Conservation (phyloP, 208 protist genomes). For the Crithidia mellificae region DNA sequence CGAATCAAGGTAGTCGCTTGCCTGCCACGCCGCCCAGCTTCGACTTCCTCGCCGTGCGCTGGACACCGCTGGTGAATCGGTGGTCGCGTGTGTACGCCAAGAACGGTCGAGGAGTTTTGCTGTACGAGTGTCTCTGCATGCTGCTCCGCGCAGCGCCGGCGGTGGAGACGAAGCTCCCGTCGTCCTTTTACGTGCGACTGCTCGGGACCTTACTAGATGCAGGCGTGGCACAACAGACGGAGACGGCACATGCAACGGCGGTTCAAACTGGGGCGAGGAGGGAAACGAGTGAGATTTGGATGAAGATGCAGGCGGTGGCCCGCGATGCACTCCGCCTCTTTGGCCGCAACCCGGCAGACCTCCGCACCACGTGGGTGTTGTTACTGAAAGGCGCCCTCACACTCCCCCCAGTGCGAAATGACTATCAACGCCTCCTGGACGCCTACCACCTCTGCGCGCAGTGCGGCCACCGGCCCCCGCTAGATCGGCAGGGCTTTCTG, state of each 20-base stretch:
- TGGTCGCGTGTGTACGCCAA: slow-evolving; percentile 75
- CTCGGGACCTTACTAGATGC: slow-evolving; percentile 69
- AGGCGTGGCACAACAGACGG: background rate
- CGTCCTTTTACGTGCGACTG: slow-evolving; percentile 62
- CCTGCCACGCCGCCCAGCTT: slow-evolving; percentile 18
- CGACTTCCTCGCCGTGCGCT: slow-evolving; percentile 61
- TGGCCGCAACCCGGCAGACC: slow-evolving; percentile 42
- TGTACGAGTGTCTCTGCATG: slow-evolving; percentile 40
- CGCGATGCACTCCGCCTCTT: slow-evolving; percentile 52
- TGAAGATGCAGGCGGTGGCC: slow-evolving; percentile 40
- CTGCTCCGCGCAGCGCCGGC: slow-evolving; percentile 43
- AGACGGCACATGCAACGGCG: background rate
- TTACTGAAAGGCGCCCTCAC: slow-evolving; percentile 79
- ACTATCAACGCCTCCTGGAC: slow-evolving; percentile 49
- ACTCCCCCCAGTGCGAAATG: slow-evolving; percentile 32
- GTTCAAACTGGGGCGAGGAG: background rate
- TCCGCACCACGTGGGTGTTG: slow-evolving; percentile 63
- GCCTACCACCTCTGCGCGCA: slow-evolving; percentile 67
- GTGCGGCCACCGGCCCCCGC: slow-evolving; percentile 34
- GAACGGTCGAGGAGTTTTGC: slow-evolving; percentile 36
- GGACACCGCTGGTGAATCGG: slow-evolving; percentile 78
- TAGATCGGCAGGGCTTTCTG: slow-evolving; percentile 55
- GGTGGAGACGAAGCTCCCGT: slow-evolving; percentile 59
- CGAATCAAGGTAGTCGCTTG: no score
- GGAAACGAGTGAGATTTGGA: slow-evolving; percentile 49